Conservation (phyloP, 345 rosid species). For the Durio zibethinus region DNA sequence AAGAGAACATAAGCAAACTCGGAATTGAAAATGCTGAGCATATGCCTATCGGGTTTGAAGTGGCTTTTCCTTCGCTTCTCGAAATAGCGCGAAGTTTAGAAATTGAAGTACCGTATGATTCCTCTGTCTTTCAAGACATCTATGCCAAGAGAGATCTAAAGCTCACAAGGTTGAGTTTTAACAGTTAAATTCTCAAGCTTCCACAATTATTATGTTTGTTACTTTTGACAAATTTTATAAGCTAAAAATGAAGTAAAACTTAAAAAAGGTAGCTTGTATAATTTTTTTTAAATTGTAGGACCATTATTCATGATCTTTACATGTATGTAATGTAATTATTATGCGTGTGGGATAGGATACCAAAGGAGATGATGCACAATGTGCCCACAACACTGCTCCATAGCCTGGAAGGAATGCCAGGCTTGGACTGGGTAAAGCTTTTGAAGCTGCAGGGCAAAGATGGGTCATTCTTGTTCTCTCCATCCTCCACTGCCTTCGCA, state of each 20-base stretch:
- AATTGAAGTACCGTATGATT: constrained; percentile 56
- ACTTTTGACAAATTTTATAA: constrained; percentile 6
- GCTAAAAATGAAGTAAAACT: background rate
- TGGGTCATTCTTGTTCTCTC: constrained; percentile 94
- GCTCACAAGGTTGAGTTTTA: constrained; percentile 53
- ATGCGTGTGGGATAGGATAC: constrained; percentile 63
- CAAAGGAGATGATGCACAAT: constrained; percentile 73
- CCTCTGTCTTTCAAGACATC: constrained; percentile 51
- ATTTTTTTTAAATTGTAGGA: background rate
- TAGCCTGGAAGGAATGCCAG: constrained; percentile 91
- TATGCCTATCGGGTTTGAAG: constrained; percentile 97
- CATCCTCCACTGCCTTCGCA: constrained; percentile 94
- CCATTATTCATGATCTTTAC: constrained; percentile 6
- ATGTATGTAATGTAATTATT: constrained; percentile 27
- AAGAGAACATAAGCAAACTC: constrained; percentile 56
- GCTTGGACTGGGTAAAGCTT: constrained; percentile 80
- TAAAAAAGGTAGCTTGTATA: background rate
- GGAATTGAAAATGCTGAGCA: constrained; percentile 69
- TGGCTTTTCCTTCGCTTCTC: constrained; percentile 83
- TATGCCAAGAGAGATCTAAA: constrained; percentile 62
- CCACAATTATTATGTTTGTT: constrained; percentile 23
- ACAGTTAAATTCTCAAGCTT: constrained; percentile 5
- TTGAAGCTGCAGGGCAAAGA: constrained; percentile 67
- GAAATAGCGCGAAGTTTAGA: constrained; percentile 54
- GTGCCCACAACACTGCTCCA: constrained; percentile 92